Conservation (phyloP, 2,329 filamentous ascomycete species). For the Penicillium palitans region DNA sequence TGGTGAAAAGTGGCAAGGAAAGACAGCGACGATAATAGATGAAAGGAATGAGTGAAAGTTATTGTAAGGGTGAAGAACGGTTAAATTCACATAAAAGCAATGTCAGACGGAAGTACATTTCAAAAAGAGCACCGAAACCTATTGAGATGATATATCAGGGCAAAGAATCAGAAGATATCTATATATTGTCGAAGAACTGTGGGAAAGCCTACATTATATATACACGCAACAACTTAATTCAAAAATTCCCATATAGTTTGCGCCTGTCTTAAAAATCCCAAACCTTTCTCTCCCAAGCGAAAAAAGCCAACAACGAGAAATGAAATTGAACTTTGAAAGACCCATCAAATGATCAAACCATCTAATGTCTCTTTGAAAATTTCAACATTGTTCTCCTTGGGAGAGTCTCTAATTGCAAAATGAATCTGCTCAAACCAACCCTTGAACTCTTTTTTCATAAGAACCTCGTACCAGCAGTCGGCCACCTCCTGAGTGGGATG, state of each 20-base stretch:
- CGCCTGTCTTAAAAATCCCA: neutral
- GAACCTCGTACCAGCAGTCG: conserved; percentile 61
- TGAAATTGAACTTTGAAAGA: neutral
- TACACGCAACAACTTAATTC: neutral
- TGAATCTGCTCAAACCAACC: conserved; percentile 66
- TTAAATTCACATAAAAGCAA: neutral
- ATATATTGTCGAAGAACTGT: neutral
- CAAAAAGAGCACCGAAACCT: neutral
- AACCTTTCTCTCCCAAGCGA: neutral
- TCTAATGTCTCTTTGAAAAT: neutral
- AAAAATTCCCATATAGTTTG: neutral
- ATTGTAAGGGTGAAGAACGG: neutral
- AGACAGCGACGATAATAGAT: neutral
- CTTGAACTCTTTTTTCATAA: conserved; percentile 61
- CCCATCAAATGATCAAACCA: neutral
- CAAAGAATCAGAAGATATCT: neutral
- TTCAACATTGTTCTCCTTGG: neutral
- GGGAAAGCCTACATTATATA: neutral
- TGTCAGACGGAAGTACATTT: neutral
- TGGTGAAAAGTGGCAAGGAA: neutral
- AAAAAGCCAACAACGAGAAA: neutral
- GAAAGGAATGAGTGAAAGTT: no score
- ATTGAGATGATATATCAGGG: no score
- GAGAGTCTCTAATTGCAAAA: conserved; percentile 56
- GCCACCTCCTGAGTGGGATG: conserved; percentile 66